Conservation (phyloP, 2,329 filamentous ascomycete genomes). For the Shiraia bambusicola region DNA sequence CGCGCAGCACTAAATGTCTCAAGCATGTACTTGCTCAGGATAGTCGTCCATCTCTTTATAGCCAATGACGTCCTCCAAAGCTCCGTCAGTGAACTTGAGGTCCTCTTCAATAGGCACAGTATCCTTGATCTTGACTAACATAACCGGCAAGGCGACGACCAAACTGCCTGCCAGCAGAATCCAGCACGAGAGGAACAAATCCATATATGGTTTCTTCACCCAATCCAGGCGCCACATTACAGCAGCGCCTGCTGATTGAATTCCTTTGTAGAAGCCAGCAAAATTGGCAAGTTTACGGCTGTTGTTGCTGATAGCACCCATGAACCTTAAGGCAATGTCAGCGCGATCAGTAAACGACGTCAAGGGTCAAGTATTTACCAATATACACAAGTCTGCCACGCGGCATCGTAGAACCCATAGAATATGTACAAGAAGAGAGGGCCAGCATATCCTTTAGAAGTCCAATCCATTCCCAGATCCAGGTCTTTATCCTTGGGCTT, state of each 20-base stretch:
- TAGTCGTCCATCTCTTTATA: neutral
- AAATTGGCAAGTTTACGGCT: conserved; percentile 85
- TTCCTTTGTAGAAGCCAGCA: conserved; percentile 82
- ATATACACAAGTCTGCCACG: conserved; percentile 85
- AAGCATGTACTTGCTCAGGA: neutral
- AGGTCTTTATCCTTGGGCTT: conserved; percentile 15
- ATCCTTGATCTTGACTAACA: conserved; percentile 74
- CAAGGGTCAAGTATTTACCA: conserved; percentile 58
- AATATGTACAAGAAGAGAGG: conserved; percentile 86
- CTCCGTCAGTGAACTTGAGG: conserved; percentile 80
- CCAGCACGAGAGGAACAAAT: conserved; percentile 74
- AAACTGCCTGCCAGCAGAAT: conserved; percentile 69
- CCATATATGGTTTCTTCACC: conserved; percentile 58
- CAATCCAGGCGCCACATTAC: conserved; percentile 70
- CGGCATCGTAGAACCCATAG: conserved; percentile 82
- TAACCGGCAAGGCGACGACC: conserved; percentile 72
- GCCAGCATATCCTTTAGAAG: conserved; percentile 64
- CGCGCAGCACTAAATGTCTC: neutral
- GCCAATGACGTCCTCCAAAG: conserved; percentile 33
- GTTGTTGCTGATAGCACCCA: conserved; percentile 89
- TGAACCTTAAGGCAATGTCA: conserved; percentile 62
- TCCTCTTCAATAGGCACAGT: conserved; percentile 67
- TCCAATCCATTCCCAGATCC: conserved; percentile 59
- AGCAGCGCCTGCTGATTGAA: conserved; percentile 79
- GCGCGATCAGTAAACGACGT: neutral